These are phyloP conservation scores for Vicia faba DNA, from an alignment of 306 rosid species.

Conservation along the genomic window DNA sequence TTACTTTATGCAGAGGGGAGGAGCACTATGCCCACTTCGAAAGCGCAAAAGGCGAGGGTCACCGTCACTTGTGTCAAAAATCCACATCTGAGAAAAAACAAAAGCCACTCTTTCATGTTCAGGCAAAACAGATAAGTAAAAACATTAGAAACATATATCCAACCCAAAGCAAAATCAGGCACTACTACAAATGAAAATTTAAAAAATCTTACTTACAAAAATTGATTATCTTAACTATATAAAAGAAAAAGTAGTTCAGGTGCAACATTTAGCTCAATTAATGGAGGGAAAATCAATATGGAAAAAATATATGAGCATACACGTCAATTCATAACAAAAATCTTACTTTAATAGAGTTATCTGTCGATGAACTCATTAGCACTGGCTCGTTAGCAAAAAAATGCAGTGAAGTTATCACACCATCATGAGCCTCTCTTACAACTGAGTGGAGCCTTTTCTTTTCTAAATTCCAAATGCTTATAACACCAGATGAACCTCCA, in stretches of 20 bases:
- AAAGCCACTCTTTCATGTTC: conserved; percentile 1
- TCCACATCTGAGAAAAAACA: conserved; percentile 74
- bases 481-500: conserved; percentile 97
- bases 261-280: neutral
- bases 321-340: conserved; percentile 8
- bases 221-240: neutral
- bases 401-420: conserved; percentile 71
- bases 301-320: neutral
- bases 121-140: neutral
- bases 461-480: conserved; percentile 96
- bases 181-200: neutral
- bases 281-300: neutral
- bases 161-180: conserved; percentile 20
- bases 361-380: conserved; percentile 88
- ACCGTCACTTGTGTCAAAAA: conserved; percentile 90
- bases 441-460: conserved; percentile 93
- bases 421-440: conserved; percentile 87
- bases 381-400: conserved; percentile 93
- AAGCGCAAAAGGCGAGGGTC: conserved; percentile 88
- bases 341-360: conserved; percentile 90
- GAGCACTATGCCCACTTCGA: conserved; percentile 94
- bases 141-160: conserved; percentile 13
- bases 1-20: conserved; percentile 92
- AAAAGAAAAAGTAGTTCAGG: neutral
- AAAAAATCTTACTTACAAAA: neutral